Evolutionary conservation across 192 early-diverging fungal genomes (phyloP).

Genomic region (Gaertneriomyces semiglobifer): DNA sequence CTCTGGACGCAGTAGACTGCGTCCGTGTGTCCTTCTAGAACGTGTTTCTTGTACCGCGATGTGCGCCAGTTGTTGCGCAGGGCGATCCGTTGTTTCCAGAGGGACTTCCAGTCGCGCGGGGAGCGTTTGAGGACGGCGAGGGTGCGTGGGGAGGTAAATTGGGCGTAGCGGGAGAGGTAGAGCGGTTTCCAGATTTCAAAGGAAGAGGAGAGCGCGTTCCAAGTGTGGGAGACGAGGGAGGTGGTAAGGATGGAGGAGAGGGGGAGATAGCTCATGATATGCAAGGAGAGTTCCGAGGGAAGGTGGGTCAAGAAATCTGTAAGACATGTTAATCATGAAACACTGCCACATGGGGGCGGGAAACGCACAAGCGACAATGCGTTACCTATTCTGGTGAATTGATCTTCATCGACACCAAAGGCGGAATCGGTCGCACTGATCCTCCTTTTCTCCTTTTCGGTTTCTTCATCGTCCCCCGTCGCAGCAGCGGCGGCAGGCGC

Average conservation of each 20-base stretch:
- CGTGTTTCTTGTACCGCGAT: not conserved
- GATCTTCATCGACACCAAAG: conserved; percentile 39
- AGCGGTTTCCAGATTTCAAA: conserved; percentile 42
- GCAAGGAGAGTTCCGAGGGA: conserved; percentile 44
- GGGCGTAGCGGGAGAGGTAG: conserved; percentile 30
- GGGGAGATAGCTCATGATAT: conserved; percentile 29
- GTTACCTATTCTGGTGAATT: conserved; percentile 27
- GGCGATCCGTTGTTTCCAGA: conserved; percentile 35
- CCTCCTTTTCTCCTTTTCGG: conserved; percentile 18
- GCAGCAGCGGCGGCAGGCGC: too few relatives aligned
- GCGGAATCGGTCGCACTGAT: conserved; percentile 53
- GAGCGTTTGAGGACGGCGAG: not conserved
- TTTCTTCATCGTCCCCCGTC: too few relatives aligned
- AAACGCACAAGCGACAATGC: not conserved
- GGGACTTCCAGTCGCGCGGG: conserved; percentile 32
- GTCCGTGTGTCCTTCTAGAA: conserved; percentile 48
- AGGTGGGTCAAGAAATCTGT: conserved; percentile 38
- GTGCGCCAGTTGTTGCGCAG: conserved; percentile 47
- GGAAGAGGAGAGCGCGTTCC: conserved; percentile 37
- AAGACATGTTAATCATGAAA: not conserved
- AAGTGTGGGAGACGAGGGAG: conserved; percentile 34
- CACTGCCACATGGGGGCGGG: not conserved
- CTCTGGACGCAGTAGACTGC: conserved; percentile 60
- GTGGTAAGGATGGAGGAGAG: too few relatives aligned
- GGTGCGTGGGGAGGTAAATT: not conserved